Conservation (phyloP, 2,329 filamentous ascomycete genomes). For the Penicillium sp. region DNA sequence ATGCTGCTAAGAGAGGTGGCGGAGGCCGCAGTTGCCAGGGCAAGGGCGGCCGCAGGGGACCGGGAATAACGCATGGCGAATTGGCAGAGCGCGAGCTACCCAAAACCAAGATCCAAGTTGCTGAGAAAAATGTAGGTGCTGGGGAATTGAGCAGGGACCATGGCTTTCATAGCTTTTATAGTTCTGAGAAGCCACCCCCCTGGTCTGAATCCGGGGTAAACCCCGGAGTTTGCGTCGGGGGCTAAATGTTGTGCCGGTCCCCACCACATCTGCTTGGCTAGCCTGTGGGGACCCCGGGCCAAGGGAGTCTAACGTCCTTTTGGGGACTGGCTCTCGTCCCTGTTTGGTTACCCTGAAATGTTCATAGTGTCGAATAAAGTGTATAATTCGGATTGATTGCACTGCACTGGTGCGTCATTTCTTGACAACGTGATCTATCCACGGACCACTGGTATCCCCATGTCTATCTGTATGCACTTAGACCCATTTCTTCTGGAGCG, state of each 20-base stretch:
- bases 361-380: not conserved
- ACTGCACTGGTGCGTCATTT: not conserved
- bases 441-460: not conserved
- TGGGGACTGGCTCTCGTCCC: not conserved
- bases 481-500: not conserved
- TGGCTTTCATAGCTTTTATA: not conserved
- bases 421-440: too few species aligned
- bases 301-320: not conserved
- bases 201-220: slow-evolving; percentile 1
- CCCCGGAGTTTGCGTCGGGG: not conserved
- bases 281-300: not conserved
- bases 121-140: not conserved
- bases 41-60: not conserved
- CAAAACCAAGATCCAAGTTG: not conserved
- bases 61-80: not conserved
- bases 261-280: not conserved
- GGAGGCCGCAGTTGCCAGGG: not conserved
- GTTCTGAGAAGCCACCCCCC: not conserved
- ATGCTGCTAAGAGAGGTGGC: not conserved
- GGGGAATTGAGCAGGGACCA: not conserved
- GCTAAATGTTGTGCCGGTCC: slow-evolving; percentile 1
- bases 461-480: too few species aligned
- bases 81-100: not conserved
- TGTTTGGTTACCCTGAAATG: not conserved
- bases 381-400: not conserved